phyloP scores from a whole-genome alignment of 352 stramenopile species.

The Phytophthora sp. region DNA sequence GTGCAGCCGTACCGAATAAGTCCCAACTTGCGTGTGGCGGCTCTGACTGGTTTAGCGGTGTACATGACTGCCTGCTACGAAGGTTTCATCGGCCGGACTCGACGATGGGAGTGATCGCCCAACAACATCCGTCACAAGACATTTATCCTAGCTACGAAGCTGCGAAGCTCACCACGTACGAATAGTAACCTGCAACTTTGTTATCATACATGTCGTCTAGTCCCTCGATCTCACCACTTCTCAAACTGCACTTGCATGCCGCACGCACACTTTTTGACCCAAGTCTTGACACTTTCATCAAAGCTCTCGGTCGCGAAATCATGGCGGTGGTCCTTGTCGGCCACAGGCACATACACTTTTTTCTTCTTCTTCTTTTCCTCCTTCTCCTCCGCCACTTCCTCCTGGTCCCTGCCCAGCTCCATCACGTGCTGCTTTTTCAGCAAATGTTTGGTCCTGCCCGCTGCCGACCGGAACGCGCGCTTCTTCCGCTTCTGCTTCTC shows the following conservation, averaged over 20 bases:
- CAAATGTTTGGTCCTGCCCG: constrained; percentile 61
- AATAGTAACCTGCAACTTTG: constrained; percentile 18
- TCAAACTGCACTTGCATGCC: constrained; percentile 75
- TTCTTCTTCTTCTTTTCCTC: constrained; percentile 13
- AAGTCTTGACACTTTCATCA: constrained; percentile 42
- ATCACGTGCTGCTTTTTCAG: constrained; percentile 53
- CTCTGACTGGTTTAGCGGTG: constrained; percentile 52
- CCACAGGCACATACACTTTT: constrained; percentile 44
- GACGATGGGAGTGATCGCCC: constrained; percentile 41
- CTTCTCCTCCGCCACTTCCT: neutral
- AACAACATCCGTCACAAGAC: neutral
- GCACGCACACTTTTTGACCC: constrained; percentile 62
- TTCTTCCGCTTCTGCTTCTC: constrained; percentile 56
- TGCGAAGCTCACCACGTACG: neutral
- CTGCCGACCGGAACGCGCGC: constrained; percentile 53
- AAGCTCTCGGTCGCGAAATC: constrained; percentile 49
- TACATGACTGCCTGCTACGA: constrained; percentile 73
- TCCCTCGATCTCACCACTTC: constrained; percentile 55
- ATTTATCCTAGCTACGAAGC: constrained; percentile 10
- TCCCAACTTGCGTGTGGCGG: constrained; percentile 47
- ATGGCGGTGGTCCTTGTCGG: constrained; percentile 66
- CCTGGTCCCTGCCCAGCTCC: constrained; percentile 6
- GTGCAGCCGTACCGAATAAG: constrained; percentile 24
- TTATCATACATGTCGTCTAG: constrained; percentile 29
- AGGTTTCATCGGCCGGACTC: constrained; percentile 54